A percentile compares a stretch with the other conserved stretches of the same genome.
phyloP scores from a whole-genome alignment of 176 grass and related monocot species.

The Elymus sibiricus region DNA sequence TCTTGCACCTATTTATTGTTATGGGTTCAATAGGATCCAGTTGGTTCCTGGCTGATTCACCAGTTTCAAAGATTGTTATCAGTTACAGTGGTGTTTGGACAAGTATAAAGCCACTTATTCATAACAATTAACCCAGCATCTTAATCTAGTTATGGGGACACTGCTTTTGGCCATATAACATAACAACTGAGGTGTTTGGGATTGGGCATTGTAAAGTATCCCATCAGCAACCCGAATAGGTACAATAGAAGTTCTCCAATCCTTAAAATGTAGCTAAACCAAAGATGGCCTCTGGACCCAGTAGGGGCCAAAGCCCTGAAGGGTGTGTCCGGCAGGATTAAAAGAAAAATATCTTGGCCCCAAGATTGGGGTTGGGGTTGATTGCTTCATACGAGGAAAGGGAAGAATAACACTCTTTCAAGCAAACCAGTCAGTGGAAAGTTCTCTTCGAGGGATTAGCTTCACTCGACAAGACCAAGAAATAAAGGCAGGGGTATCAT shows the following conservation, averaged over 20 bases:
- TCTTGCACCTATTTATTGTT: background rate
- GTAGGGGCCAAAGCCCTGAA: background rate
- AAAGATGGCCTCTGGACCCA: background rate
- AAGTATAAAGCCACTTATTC: background rate
- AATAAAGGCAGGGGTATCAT: background rate
- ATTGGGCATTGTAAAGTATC: background rate
- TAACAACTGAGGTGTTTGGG: background rate
- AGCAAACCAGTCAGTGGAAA: background rate
- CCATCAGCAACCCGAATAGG: background rate
- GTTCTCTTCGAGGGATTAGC: background rate
- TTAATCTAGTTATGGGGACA: conserved; percentile 3
- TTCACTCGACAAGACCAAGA: background rate
- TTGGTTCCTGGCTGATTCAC: background rate
- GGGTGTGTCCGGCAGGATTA: background rate
- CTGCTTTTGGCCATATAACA: background rate
- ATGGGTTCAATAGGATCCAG: background rate
- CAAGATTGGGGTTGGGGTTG: background rate
- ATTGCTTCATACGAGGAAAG: background rate
- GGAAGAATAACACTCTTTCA: background rate
- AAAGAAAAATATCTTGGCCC: background rate
- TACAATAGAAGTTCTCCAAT: background rate
- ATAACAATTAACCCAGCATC: background rate
- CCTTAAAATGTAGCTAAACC: background rate
- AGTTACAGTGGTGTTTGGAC: conserved; percentile 2
- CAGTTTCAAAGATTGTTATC: background rate